A percentile compares a stretch with the other conserved stretches of the same genome.
phyloP scores from a whole-genome alignment of 495 filamentous ascomycete species.

The Penicillium bialowiezense region DNA sequence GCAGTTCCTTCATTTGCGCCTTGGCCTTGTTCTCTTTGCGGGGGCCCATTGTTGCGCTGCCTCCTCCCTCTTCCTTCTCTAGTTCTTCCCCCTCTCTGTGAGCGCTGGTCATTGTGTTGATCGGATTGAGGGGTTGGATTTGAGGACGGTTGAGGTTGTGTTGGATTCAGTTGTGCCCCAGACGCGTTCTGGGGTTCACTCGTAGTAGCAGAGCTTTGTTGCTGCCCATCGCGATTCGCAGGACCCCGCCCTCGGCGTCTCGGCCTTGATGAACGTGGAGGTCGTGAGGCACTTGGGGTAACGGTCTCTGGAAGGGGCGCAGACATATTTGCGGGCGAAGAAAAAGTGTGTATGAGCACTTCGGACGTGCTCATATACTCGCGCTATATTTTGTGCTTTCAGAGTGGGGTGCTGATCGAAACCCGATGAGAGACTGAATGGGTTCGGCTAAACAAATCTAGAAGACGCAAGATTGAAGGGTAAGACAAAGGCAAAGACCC shows the following conservation, averaged over 20 bases:
- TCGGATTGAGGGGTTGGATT: constrained; percentile 8
- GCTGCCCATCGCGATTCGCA: constrained; percentile 22
- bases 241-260: constrained; percentile 36
- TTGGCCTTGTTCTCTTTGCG: constrained; percentile 22
- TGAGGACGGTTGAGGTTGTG: constrained; percentile 7
- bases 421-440: neutral
- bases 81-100: constrained; percentile 28
- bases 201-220: constrained; percentile 5
- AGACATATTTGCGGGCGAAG: constrained; percentile 17
- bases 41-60: constrained; percentile 21
- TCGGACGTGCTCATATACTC: neutral
- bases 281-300: constrained; percentile 12
- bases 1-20: constrained; percentile 20
- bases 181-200: neutral
- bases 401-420: neutral
- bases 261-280: constrained; percentile 25
- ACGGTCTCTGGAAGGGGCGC: constrained; percentile 4
- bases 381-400: neutral
- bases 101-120: constrained; percentile 16
- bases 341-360: neutral
- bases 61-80: constrained; percentile 39
- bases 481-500: neutral
- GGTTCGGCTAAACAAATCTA: neutral
- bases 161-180: neutral
- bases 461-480: neutral